phyloP scores from a whole-genome alignment of 225 moss, liverwort and hornwort genomes.

The Ulota crispa region DNA sequence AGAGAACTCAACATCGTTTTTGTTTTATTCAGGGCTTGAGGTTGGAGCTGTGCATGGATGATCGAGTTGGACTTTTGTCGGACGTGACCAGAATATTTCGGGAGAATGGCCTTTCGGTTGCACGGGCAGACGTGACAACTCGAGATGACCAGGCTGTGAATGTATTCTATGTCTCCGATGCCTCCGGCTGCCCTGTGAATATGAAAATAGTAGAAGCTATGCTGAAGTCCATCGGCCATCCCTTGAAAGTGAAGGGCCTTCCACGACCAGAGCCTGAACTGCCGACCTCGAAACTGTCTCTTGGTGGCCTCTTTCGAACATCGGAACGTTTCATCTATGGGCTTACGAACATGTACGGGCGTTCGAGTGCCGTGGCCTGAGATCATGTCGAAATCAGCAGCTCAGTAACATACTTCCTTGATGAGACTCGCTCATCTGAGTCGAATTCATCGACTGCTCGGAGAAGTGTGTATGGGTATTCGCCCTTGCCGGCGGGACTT shows the following conservation, averaged over 20 bases:
- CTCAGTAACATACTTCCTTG: no score
- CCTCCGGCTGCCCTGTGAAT: slow-evolving; percentile 43
- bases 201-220: slow-evolving; percentile 58
- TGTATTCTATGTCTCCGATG: slow-evolving; percentile 51
- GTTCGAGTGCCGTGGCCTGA: slow-evolving; percentile 46
- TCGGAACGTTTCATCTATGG: slow-evolving; percentile 46
- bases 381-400: background rate
- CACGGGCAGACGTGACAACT: slow-evolving; percentile 50
- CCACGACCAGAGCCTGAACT: slow-evolving; percentile 36
- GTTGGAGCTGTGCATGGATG: slow-evolving; percentile 49
- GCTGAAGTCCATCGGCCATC: slow-evolving; percentile 48
- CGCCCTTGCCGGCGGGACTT: background rate
- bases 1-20: background rate
- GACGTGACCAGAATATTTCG: slow-evolving; percentile 51
- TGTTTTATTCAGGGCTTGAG: slow-evolving; percentile 38
- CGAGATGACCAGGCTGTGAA: slow-evolving; percentile 49
- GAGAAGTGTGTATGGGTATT: background rate
- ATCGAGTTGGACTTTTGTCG: slow-evolving; percentile 48
- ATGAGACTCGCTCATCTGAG: background rate
- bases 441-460: background rate
- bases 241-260: slow-evolving; percentile 43
- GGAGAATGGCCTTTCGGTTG: slow-evolving; percentile 55
- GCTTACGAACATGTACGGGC: slow-evolving; percentile 54
- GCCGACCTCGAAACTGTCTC: slow-evolving; percentile 37
- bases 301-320: slow-evolving; percentile 43